Evolutionary conservation across 1,139 yeast species (phyloP), one percentile per base, ranked within the genome.

Genomic region (Pichia sp.): DNA sequence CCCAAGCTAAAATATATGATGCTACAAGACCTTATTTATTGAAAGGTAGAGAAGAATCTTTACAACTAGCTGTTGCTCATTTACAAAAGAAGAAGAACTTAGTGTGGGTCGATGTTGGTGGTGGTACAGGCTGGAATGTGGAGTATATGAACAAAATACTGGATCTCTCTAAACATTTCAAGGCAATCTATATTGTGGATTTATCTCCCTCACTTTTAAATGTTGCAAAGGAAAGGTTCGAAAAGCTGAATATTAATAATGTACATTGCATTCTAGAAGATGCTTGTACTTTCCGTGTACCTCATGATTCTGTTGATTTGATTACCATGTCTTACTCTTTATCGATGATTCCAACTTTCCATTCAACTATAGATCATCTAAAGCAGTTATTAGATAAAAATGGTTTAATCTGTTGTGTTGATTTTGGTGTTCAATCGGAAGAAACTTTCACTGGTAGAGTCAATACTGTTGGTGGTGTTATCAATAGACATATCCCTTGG

Each of bases 31-130:
- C 69, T 39, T 63, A 70, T 36, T 67, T 84, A 31, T 69, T 84
- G 47, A 74, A 81, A 57, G 95, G 95, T 14, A 71, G 94, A 53
- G 75, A 74, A 54, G 74, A 72, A 45, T 79, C 85, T 49, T 66
- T 83, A 43, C 68, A 69, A 42, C 61, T 82, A 46, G 82, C 84
- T 1, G 68, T 68, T 31, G 59, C 78, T 31, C 89, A 81, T 56
- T 63, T 79, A 39, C 45, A 51, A 14, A 59, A 60, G 38, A 57
- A 60, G 40, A 61, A 62, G 40, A 71, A 71, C 42, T 63, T 81
- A 40, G 79, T 83, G 35, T 84, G 95, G 95, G 71, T 84, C 41
- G 95, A 84, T 58, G 71, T 83, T 56, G 94, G 94, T 40, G 93
- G 93, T 33, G 93, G 93, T 22, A 83, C 94, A 5, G 95, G 94